Base-by-base conservation (phyloP, 2,329 filamentous ascomycete species). In the Phyllosticta paracitricarpa region DNA sequence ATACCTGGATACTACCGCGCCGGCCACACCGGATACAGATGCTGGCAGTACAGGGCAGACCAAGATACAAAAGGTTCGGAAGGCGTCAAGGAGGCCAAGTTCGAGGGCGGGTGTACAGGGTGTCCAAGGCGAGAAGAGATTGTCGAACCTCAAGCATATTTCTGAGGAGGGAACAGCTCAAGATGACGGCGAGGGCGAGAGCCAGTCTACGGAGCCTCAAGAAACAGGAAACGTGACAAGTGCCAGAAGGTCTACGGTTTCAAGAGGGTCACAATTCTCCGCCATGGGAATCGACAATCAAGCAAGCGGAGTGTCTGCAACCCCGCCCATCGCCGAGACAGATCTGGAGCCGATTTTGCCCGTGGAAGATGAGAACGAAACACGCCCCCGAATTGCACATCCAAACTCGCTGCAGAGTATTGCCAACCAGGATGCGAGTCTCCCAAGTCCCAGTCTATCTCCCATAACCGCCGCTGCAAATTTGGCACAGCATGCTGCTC, bases 381-480 rank as follows among this genome's bases (percentile, higher is more conserved):
- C 52, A 40, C 56, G 56, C 24, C 25, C 62, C 8, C 63, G 65
- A 26, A 58, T 62, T 19, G 63, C 68, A 53, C 70, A 78, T 59
- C 77, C 81, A 10, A 77, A 77, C 40, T 76, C 76, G 56, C 80
- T 92, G 57, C 86, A 91, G 68, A 88, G 85, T 55, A 82, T 87
- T 60, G 84, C 86, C 61, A 86, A 87, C 51, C 89, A 94, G 72
- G 93, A 97, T 78, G 91, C 90, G 65, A 97, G 91, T 75, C 80
- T 99, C 64, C 94, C 94, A 58, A 99, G 94, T 72, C 94, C 94
- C 35, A 92, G 94, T 69, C 77, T 99, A 61, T 99, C 94, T 26
- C 94, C 94, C 3, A 85, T 88, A 51, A 95, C 93, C 5, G 84
- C 95, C 63, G 90, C 89, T 67, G 89, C 93, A 67, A 80, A 80